phyloP scores from a whole-genome alignment of 75 land plant species.

The Sequoia sempervirens region DNA sequence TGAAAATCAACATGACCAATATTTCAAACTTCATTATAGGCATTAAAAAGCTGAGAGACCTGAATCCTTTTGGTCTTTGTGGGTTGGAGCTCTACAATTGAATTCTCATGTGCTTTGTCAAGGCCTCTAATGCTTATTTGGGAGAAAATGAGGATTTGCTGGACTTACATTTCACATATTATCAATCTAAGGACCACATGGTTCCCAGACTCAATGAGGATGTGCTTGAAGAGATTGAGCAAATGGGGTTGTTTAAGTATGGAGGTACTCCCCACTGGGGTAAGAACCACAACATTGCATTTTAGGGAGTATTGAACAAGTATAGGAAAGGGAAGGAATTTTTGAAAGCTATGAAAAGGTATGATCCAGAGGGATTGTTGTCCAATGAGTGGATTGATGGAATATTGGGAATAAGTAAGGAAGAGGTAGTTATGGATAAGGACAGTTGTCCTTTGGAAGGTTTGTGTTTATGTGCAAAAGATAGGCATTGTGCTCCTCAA shows the following conservation, averaged over 20 bases:
- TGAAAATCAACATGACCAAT: slow-evolving; percentile 32
- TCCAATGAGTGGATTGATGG: slow-evolving; percentile 73
- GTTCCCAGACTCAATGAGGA: slow-evolving; percentile 59
- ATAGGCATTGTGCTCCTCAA: slow-evolving; percentile 70
- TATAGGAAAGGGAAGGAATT: slow-evolving; percentile 41
- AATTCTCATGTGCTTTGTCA: slow-evolving; percentile 66
- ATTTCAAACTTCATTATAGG: slow-evolving; percentile 56
- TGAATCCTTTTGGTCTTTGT: slow-evolving; percentile 46
- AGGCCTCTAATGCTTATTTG: slow-evolving; percentile 53
- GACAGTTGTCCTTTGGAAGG: slow-evolving; percentile 81
- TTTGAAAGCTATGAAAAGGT: slow-evolving; percentile 31
- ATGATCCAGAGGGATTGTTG: slow-evolving; percentile 67
- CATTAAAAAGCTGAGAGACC: slow-evolving; percentile 46
- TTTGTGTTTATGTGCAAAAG: slow-evolving; percentile 63
- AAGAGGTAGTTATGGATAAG: slow-evolving; percentile 11
- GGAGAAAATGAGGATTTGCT: slow-evolving; percentile 54
- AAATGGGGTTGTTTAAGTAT: slow-evolving; percentile 69
- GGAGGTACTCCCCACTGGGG: slow-evolving; percentile 83
- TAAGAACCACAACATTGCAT: slow-evolving; percentile 69
- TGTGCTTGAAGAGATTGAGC: slow-evolving; percentile 75
- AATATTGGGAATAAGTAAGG: slow-evolving; percentile 39
- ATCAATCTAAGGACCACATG: slow-evolving; percentile 41
- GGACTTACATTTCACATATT: slow-evolving; percentile 64
- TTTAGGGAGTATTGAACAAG: slow-evolving; percentile 33
- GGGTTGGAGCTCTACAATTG: slow-evolving; percentile 67